These are phyloP conservation scores for Glomus cerebriforme DNA, from an alignment of 192 early-diverging fungal genomes.

Conservation along the genomic window DNA sequence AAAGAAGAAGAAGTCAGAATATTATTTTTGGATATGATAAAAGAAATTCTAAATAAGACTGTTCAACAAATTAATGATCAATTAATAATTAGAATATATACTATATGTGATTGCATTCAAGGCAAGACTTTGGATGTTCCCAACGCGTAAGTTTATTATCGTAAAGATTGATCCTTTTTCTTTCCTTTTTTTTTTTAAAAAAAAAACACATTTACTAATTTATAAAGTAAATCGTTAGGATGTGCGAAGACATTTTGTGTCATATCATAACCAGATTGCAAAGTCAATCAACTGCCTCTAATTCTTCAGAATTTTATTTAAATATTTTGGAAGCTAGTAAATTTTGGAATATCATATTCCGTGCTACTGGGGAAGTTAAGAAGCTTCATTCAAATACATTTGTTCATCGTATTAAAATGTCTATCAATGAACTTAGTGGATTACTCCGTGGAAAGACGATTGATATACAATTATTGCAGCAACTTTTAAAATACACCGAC, in stretches of 20 bases:
- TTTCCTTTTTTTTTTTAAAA: neutral
- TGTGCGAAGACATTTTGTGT: neutral
- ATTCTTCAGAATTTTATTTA: neutral
- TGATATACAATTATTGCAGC: neutral
- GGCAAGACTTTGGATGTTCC: neutral
- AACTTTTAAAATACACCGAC: neutral
- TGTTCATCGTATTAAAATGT: neutral
- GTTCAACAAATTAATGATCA: neutral
- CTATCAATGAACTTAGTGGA: neutral
- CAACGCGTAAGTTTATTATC: neutral
- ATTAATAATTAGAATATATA: neutral
- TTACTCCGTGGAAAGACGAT: neutral
- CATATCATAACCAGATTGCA: neutral
- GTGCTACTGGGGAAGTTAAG: neutral
- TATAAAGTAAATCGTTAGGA: neutral
- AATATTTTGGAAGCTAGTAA: neutral
- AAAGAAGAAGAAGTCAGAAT: neutral
- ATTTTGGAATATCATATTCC: slow-evolving; percentile 1
- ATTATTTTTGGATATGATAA: neutral
- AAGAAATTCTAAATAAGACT: neutral
- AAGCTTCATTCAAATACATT: neutral
- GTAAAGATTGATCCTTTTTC: too few relatives aligned
- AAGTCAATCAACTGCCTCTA: neutral
- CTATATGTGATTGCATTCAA: neutral
- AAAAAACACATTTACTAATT: neutral